Evolutionary conservation across 352 stramenopile species (phyloP).

Genomic region (Phytophthora boehmeriae): DNA sequence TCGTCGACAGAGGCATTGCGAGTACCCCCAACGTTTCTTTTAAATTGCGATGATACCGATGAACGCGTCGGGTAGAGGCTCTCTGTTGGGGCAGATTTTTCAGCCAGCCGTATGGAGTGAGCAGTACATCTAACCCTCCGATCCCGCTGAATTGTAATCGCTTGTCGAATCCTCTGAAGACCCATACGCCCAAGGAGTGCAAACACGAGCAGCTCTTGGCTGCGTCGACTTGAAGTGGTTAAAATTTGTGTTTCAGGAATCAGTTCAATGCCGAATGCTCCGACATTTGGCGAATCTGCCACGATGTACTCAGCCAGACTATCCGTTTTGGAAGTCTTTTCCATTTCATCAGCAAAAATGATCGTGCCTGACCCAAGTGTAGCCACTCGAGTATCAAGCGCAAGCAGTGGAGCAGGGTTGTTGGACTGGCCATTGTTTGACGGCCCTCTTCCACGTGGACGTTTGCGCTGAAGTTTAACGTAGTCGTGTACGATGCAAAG

Average conservation of each 20-base stretch:
- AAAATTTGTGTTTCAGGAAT: slow-evolving; percentile 12
- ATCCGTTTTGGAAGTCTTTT: not conserved
- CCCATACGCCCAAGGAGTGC: slow-evolving; percentile 43
- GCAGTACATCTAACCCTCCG: slow-evolving; percentile 33
- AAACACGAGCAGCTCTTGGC: slow-evolving; percentile 30
- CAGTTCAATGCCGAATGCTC: slow-evolving; percentile 35
- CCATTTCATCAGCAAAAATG: slow-evolving; percentile 31
- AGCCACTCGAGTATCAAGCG: slow-evolving; percentile 46
- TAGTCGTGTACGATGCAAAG: slow-evolving; percentile 49
- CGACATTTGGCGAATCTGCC: slow-evolving; percentile 47
- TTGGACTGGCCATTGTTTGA: slow-evolving; percentile 4
- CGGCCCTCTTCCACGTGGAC: not conserved
- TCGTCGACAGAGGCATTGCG: not conserved
- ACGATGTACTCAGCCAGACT: slow-evolving; percentile 34
- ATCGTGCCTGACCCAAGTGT: slow-evolving; percentile 42
- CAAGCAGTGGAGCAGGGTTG: slow-evolving; percentile 19
- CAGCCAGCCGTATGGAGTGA: slow-evolving; percentile 35
- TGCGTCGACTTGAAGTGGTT: slow-evolving; percentile 4
- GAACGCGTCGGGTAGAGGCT: not conserved
- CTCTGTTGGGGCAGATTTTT: slow-evolving; percentile 12
- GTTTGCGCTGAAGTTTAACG: slow-evolving; percentile 36
- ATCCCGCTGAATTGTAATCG: slow-evolving; percentile 27
- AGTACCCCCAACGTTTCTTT: not conserved
- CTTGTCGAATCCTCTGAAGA: slow-evolving; percentile 30
- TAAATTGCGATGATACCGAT: not conserved